Evolutionary conservation across 169 alveolate species (phyloP), one percentile per base, ranked within the genome.

Genomic region (Perkinsus chesapeaki): DNA sequence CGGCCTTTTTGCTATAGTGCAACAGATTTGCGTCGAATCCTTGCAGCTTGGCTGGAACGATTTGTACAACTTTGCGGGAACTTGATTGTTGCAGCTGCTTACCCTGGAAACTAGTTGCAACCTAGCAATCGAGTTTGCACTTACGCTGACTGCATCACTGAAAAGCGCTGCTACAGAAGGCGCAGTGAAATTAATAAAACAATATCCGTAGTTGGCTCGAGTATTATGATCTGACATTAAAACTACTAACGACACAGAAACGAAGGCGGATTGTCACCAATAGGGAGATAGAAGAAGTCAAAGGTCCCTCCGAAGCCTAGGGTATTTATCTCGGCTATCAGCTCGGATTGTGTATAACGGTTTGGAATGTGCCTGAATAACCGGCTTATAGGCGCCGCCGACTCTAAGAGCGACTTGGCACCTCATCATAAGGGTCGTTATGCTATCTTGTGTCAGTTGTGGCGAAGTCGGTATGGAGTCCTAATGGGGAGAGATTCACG

Each of bases 1-100:
- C 82, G 82, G 82, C 82, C 82, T 60, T 60, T 34, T 60, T 60
- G 82, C 82, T 60, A 23, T 60, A 60, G 82, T 60, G 82, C 82
- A 60, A 60, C 31, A 60, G 31, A 60, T 60, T 60, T 27, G 82
- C 82, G 27, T 60, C 82, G 23, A 60, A 60, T 1, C 82, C 82
- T 60, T 60, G 82, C 82, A 60, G 82, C 82, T 60, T 60, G 27
- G 82, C 82, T 3, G 82, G 82, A 7, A 60, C 82, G 27, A 60
- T 60, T 60, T 60, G 37, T 60, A 60, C 23, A 34, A 60, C 27
- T 60, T 60, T 60, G 37, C 31, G 12, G 37, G 82, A 60, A 27
- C 37, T 60, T 60, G 82, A 60, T 34, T 20, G 12, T 7, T 60
- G 12, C 82, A 60, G 27, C 82, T 60, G 82, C 23, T 60, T 60